phyloP scores from a whole-genome alignment of 2,329 filamentous ascomycete species.

The Lecanoromycetidae sp. region DNA sequence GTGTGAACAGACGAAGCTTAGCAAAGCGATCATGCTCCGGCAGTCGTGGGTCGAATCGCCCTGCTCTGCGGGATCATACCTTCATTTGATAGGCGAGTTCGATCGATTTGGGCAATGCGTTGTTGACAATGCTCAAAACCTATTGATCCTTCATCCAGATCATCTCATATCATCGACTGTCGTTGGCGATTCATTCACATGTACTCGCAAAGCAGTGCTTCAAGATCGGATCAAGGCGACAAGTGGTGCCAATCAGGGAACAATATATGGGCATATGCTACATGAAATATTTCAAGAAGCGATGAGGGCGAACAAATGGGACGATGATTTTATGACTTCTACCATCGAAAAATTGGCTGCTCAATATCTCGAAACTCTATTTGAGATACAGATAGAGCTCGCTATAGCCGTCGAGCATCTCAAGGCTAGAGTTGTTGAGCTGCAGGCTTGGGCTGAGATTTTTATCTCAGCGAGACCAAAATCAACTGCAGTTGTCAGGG shows the following conservation, averaged over 20 bases:
- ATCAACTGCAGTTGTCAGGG: constrained; percentile 61
- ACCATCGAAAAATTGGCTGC: constrained; percentile 60
- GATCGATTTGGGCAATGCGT: constrained; percentile 58
- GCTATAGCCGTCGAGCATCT: constrained; percentile 66
- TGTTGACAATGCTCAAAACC: constrained; percentile 68
- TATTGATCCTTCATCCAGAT: constrained; percentile 87
- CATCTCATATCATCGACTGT: constrained; percentile 91
- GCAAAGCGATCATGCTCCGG: constrained; percentile 61
- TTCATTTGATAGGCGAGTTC: constrained; percentile 78
- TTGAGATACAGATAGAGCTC: constrained; percentile 68
- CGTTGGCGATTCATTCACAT: constrained; percentile 91
- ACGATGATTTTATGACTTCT: constrained; percentile 50
- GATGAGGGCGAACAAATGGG: constrained; percentile 72
- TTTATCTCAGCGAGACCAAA: constrained; percentile 66
- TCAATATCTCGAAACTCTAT: constrained; percentile 73
- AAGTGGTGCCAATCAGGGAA: constrained; percentile 61
- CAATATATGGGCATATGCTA: constrained; percentile 85
- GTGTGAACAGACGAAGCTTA: constrained; percentile 56
- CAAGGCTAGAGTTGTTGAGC: constrained; percentile 66
- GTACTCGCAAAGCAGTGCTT: constrained; percentile 77
- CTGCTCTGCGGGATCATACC: constrained; percentile 59
- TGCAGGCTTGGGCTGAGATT: constrained; percentile 69
- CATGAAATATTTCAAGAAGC: constrained; percentile 94
- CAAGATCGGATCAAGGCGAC: constrained; percentile 92
- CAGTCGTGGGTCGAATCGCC: constrained; percentile 79